phyloP scores from a whole-genome alignment of 805 yeast genomes.

The Saccharomyces jurei region DNA sequence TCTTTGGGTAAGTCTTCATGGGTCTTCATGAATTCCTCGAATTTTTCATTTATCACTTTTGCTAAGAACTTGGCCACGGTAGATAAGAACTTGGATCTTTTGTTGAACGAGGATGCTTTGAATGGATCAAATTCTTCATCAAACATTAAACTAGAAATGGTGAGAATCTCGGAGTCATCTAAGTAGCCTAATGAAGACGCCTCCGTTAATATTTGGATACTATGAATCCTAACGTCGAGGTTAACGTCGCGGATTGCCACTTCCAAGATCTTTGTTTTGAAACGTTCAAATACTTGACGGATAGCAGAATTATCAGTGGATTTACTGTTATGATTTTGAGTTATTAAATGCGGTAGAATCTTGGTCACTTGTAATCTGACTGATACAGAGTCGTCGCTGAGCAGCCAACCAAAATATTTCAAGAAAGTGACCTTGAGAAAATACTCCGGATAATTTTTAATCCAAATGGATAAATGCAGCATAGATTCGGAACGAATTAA shows the following conservation, averaged over 20 bases:
- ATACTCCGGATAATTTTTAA: slow-evolving; percentile 57
- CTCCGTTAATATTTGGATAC: slow-evolving; percentile 47
- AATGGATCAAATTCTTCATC: slow-evolving; percentile 25
- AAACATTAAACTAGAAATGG: slow-evolving; percentile 38
- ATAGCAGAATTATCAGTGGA: slow-evolving; percentile 45
- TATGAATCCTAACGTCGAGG: slow-evolving; percentile 41
- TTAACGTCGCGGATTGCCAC: slow-evolving; percentile 54
- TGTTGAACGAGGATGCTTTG: slow-evolving; percentile 26
- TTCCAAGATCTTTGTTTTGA: slow-evolving; percentile 55
- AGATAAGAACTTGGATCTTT: slow-evolving; percentile 27
- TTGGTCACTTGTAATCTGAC: slow-evolving; percentile 63
- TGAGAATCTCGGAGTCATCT: slow-evolving; percentile 47
- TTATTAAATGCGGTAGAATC: slow-evolving; percentile 40
- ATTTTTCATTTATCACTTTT: slow-evolving; percentile 35
- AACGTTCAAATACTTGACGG: slow-evolving; percentile 71
- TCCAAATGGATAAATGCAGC: slow-evolving; percentile 58
- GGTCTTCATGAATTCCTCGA: slow-evolving; percentile 33
- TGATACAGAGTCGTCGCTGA: slow-evolving; percentile 56
- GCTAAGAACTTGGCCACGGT: slow-evolving; percentile 52
- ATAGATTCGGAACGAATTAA: slow-evolving; percentile 65
- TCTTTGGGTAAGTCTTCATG: slow-evolving; percentile 11
- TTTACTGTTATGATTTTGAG: slow-evolving; percentile 31
- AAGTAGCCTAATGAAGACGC: slow-evolving; percentile 54
- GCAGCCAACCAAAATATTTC: slow-evolving; percentile 75
- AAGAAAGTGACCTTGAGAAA: slow-evolving; percentile 64